phyloP scores from a whole-genome alignment of 2,329 filamentous ascomycete genomes.

The Colletotrichum sp. region DNA sequence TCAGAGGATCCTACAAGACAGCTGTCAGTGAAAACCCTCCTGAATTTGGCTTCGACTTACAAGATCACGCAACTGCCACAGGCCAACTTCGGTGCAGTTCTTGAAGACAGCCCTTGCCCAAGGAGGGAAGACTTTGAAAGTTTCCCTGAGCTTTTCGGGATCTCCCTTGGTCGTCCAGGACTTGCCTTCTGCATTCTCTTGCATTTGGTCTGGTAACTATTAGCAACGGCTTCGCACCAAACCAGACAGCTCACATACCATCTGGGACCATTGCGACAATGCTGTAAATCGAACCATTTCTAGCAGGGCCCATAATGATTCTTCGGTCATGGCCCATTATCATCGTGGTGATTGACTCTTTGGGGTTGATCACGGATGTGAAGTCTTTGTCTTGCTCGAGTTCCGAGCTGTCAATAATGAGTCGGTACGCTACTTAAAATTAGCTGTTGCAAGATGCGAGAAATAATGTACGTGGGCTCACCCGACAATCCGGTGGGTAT shows the following conservation, averaged over 20 bases:
- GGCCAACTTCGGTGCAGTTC: constrained; percentile 34
- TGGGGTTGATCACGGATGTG: constrained; percentile 35
- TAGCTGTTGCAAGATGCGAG: not conserved
- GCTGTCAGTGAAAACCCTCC: not conserved
- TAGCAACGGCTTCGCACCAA: not conserved
- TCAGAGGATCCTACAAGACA: constrained; percentile 35
- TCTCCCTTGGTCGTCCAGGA: constrained; percentile 45
- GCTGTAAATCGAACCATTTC: constrained; percentile 44
- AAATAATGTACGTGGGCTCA: not conserved
- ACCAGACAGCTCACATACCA: not conserved
- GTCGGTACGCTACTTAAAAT: constrained; percentile 33
- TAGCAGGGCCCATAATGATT: constrained; percentile 50
- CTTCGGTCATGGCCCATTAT: constrained; percentile 45
- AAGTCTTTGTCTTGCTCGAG: constrained; percentile 16
- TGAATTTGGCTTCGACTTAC: not conserved
- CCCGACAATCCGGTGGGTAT: constrained; percentile 38
- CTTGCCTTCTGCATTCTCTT: constrained; percentile 38
- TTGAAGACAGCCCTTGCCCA: constrained; percentile 41
- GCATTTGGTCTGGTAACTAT: constrained; percentile 33
- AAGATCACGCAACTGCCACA: constrained; percentile 51
- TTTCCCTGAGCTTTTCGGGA: constrained; percentile 39
- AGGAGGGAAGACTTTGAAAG: constrained; percentile 43
- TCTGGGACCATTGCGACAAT: constrained; percentile 51
- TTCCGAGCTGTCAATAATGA: constrained; percentile 29
- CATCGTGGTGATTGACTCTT: constrained; percentile 47